Evolutionary conservation across 169 alveolate species (phyloP), one percentile per base, ranked within the genome.

Genomic region (Eimeria sp.): DNA sequence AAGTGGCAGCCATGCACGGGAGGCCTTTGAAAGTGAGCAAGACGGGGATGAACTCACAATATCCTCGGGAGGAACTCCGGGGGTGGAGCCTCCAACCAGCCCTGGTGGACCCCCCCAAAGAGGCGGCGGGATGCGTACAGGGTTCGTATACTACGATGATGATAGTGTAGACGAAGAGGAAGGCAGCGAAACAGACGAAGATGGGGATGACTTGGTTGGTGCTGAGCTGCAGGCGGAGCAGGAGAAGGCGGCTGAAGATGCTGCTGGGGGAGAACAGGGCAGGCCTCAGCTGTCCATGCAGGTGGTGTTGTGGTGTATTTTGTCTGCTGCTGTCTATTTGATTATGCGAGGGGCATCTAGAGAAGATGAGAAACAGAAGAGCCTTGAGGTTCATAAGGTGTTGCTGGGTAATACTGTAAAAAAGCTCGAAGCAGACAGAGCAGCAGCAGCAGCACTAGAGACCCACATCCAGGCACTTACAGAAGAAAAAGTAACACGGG

Each of bases 351-450:
- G 89, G 13, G 89, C 89, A 9, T 43, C 89, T n/a, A 61, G 67
- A 43, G 89, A 43, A 14, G 89, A 78, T 43, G 89, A 78, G 51
- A 78, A 78, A 34, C 89, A 78, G 0, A 78, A 49, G 34, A 78
- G 89, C 49, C 25, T 78, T 16, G 89, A 78, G 11, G 43, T 78
- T 16, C 89, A 78, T 61, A n/a, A 49, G 20, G 65, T 22, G 11
- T 13, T 78, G 40, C 65, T 47, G 18, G 13, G 34, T n/a, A 78
- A 25, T 61, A 47, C 49, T 34, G 13, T 7, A 22, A 25, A 22
- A 16, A 78, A 78, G 49, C 65, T 78, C 43, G 70, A 73, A 30
- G 76, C 76, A 3, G 76, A 67, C 27, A 67, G 25, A 27, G 40
- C 76, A 67, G 40, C 40, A 22, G 76, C 40, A 27, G 45, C 45